Evolutionary conservation across 345 rosid species (phyloP).

Genomic region (Salix koriyanagi): DNA sequence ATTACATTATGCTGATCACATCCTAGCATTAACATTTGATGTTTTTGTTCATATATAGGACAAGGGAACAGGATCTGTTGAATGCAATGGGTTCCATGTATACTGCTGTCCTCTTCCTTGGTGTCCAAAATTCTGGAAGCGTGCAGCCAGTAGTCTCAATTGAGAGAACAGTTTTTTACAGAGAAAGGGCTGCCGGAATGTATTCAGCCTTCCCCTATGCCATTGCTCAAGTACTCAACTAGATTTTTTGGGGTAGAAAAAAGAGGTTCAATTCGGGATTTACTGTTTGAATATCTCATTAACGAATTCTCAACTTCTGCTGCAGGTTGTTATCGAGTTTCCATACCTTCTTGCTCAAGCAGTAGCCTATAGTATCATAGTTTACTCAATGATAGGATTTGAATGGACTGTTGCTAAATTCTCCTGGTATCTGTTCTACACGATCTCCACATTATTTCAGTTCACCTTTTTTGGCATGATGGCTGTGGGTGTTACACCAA

Average conservation of each 20-base stretch:
- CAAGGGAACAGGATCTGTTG: conserved; percentile 40
- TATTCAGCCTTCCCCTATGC: conserved; percentile 76
- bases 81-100: conserved; percentile 83
- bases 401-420: conserved; percentile 52
- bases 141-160: conserved; percentile 64
- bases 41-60: conserved; percentile 24
- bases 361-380: conserved; percentile 41
- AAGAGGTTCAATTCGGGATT: no score
- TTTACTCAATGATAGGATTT: conserved; percentile 59
- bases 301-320: neutral
- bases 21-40: neutral
- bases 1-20: no score
- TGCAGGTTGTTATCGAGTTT: conserved; percentile 51
- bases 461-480: conserved; percentile 74
- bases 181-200: conserved; percentile 83
- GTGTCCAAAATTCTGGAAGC: conserved; percentile 46
- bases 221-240: conserved; percentile 43
- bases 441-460: conserved; percentile 47
- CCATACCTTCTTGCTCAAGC: conserved; percentile 52
- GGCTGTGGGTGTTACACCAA: conserved; percentile 66
- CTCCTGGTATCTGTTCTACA: conserved; percentile 61
- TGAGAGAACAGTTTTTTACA: conserved; percentile 67
- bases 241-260: no score
- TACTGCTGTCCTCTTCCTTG: conserved; percentile 63
- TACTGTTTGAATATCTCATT: neutral